Evolutionary conservation across 2,329 filamentous ascomycete species (phyloP).

Genomic region (Pseudocercospora macadamiae): DNA sequence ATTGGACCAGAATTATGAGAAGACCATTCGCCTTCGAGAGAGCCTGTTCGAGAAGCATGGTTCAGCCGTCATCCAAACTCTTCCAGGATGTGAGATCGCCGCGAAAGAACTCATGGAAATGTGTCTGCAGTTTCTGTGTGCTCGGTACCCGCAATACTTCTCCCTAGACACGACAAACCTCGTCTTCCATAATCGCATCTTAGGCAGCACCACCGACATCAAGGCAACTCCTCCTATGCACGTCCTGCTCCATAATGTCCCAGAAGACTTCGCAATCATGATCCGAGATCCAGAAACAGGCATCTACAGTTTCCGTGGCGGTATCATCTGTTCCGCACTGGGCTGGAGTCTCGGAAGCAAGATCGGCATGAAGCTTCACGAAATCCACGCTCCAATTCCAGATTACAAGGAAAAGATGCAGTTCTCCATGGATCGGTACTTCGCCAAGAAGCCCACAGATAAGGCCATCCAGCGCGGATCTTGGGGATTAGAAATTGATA

Average conservation of each 20-base stretch:
- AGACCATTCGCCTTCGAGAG: conserved; percentile 70
- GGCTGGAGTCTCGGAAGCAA: conserved; percentile 80
- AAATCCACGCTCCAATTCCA: conserved; percentile 75
- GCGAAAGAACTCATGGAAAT: conserved; percentile 90
- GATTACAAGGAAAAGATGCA: conserved; percentile 88
- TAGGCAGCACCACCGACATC: conserved; percentile 66
- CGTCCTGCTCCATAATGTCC: conserved; percentile 74
- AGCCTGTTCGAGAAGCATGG: conserved; percentile 66
- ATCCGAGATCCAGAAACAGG: conserved; percentile 72
- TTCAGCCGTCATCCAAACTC: conserved; percentile 63
- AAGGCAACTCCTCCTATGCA: conserved; percentile 65
- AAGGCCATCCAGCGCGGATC: conserved; percentile 81
- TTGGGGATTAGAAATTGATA: conserved; percentile 78
- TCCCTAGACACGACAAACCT: conserved; percentile 57
- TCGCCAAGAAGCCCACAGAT: conserved; percentile 73
- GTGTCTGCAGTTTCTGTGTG: conserved; percentile 75
- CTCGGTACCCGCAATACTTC: conserved; percentile 78
- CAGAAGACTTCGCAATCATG: conserved; percentile 82
- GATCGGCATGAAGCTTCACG: conserved; percentile 68
- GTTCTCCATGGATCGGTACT: conserved; percentile 86
- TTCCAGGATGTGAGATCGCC: conserved; percentile 76
- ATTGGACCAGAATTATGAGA: conserved; percentile 71
- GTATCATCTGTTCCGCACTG: conserved; percentile 75
- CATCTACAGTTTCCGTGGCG: conserved; percentile 73
- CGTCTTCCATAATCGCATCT: conserved; percentile 69